phyloP scores from a whole-genome alignment of 306 rosid species.

The Psophocarpus tetragonolobus region DNA sequence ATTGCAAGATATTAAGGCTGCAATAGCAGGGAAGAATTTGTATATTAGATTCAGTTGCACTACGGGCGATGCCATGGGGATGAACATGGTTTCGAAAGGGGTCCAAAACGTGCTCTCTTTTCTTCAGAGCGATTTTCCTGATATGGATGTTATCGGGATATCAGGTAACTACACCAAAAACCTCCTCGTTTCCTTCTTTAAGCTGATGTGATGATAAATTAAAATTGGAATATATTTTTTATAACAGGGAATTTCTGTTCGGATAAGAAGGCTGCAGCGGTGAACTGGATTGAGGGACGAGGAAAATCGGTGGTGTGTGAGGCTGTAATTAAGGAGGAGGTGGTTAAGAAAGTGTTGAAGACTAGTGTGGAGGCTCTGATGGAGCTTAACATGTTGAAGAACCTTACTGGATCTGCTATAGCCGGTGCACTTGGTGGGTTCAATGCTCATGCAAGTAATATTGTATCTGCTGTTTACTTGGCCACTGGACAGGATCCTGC shows the following conservation, averaged over 20 bases:
- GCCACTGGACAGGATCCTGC: constrained; percentile 99
- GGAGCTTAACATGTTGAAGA: constrained; percentile 94
- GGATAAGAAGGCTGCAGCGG: constrained; percentile 89
- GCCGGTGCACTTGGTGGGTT: constrained; percentile 98
- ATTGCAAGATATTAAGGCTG: constrained; percentile 58
- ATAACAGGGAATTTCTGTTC: constrained; percentile 73
- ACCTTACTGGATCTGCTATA: constrained; percentile 83
- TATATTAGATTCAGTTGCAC: constrained; percentile 75
- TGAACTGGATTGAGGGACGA: constrained; percentile 95
- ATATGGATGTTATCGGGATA: constrained; percentile 93
- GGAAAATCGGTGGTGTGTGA: constrained; percentile 93
- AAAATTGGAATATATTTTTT: background rate
- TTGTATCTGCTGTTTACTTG: constrained; percentile 73
- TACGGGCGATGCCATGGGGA: constrained; percentile 98
- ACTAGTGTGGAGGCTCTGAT: constrained; percentile 69
- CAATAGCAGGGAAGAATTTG: constrained; percentile 77
- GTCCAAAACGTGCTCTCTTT: constrained; percentile 77
- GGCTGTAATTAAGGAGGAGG: constrained; percentile 71
- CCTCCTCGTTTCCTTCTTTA: background rate
- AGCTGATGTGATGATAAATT: background rate
- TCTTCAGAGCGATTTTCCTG: constrained; percentile 73
- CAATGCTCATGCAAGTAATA: constrained; percentile 94
- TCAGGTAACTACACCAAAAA: constrained; percentile 44
- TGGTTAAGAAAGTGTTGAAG: constrained; percentile 80
- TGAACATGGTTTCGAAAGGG: constrained; percentile 97